A percentile compares a stretch with the other conserved stretches of the same genome.
These are phyloP conservation scores for Pluteus cervinus DNA, from an alignment of 768 basidiomycete species.

Conservation along the genomic window DNA sequence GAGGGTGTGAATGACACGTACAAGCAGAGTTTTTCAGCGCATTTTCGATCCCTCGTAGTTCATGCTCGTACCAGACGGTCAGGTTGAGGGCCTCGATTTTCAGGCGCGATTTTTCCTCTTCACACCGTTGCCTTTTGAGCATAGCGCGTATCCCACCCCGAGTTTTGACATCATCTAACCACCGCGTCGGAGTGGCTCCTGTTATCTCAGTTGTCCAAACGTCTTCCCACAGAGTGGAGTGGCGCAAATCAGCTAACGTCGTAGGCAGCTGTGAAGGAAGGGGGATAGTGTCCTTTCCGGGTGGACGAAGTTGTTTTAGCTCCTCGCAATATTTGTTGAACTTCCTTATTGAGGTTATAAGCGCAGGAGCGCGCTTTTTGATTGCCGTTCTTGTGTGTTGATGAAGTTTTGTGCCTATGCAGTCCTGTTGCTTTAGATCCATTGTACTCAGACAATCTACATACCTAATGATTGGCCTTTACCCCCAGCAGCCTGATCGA, in stretches of 20 bases:
- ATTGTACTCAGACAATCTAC: neutral
- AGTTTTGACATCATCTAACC: neutral
- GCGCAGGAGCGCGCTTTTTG: conserved; percentile 20
- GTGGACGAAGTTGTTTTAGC: conserved; percentile 14
- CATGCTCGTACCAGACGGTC: conserved; percentile 18
- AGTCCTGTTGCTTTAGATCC: neutral
- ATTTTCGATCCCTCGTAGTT: conserved; percentile 17
- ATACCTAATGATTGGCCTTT: conserved; percentile 9
- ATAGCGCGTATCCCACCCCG: conserved; percentile 1
- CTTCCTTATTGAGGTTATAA: conserved; percentile 20
- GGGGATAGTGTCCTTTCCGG: conserved; percentile 20
- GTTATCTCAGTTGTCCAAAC: conserved; percentile 23
- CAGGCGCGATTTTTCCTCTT: conserved; percentile 6
- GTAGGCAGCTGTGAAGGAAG: conserved; percentile 25
- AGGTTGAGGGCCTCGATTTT: conserved; percentile 16
- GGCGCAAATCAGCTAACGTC: conserved; percentile 17
- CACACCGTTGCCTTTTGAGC: neutral
- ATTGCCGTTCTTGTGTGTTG: conserved; percentile 24
- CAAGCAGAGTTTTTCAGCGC: conserved; percentile 10
- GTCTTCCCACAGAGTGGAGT: conserved; percentile 27
- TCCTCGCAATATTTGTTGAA: conserved; percentile 13
- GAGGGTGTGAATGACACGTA: conserved; percentile 1
- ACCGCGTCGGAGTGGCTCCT: too few relatives aligned
- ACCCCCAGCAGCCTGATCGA: conserved; percentile 17
- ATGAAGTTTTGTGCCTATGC: conserved; percentile 16